Percentiles rank a stretch among this genome's conserved stretches.
These are phyloP conservation scores for Aspergillus kassunensis DNA, from an alignment of 495 filamentous ascomycete genomes.

Conservation along the genomic window DNA sequence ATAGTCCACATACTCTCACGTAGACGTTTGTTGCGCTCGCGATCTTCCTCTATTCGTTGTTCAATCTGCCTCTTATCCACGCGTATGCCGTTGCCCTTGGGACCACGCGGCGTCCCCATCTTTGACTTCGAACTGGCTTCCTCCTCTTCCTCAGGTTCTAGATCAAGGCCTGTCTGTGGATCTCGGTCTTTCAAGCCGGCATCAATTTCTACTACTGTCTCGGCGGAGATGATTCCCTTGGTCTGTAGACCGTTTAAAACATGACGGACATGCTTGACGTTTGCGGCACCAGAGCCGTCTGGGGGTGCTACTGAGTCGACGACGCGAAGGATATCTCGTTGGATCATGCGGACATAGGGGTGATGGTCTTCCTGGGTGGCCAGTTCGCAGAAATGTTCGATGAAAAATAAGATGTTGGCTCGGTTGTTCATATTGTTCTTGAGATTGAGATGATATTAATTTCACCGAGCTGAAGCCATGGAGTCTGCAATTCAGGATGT, in stretches of 20 bases:
- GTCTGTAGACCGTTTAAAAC: constrained; percentile 66
- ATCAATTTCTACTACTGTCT: constrained; percentile 73
- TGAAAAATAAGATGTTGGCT: constrained; percentile 99
- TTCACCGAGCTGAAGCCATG: background rate
- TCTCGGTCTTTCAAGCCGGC: constrained; percentile 75
- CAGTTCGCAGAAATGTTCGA: constrained; percentile 90
- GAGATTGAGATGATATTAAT: background rate
- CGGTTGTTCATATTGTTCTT: constrained; percentile 93
- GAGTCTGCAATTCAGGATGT: background rate
- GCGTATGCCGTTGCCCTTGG: constrained; percentile 39
- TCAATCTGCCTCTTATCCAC: constrained; percentile 86
- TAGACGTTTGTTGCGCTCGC: constrained; percentile 87
- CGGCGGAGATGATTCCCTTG: constrained; percentile 62
- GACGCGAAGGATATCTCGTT: constrained; percentile 82
- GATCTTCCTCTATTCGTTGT: constrained; percentile 93
- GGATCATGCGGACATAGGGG: constrained; percentile 88
- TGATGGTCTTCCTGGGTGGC: constrained; percentile 67
- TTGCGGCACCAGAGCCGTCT: constrained; percentile 86
- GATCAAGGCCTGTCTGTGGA: constrained; percentile 38
- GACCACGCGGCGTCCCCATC: constrained; percentile 28
- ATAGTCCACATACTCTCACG: constrained; percentile 90
- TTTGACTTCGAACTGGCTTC: constrained; percentile 27
- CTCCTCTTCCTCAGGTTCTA: constrained; percentile 32
- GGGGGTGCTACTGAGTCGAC: constrained; percentile 79
- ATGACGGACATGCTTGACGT: constrained; percentile 85